These are phyloP conservation scores for Carnegiea gigantea DNA, from an alignment of 179 eudicot species.

Conservation along the genomic window DNA sequence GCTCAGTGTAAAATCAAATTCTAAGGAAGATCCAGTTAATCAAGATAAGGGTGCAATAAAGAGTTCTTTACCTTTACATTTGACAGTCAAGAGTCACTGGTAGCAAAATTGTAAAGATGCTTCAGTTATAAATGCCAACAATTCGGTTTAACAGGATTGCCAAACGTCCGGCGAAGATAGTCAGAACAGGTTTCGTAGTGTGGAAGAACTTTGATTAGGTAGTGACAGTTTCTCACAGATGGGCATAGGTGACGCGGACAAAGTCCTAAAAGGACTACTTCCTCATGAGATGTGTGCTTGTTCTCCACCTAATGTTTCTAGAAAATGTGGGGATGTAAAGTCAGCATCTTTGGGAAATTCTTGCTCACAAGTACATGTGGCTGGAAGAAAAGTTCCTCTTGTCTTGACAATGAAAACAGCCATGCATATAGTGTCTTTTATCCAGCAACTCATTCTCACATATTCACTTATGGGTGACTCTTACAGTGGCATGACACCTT, in stretches of 20 bases:
- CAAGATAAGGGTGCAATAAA: conserved; percentile 38
- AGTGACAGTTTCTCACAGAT: conserved; percentile 45
- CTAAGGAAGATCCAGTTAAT: conserved; percentile 39
- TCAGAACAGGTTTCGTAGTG: conserved; percentile 55
- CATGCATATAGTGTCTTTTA: conserved; percentile 69
- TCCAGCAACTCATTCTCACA: conserved; percentile 78
- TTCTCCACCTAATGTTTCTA: conserved; percentile 40
- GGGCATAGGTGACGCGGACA: conserved; percentile 70
- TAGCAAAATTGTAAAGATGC: conserved; percentile 30
- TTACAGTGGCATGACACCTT: conserved; percentile 39
- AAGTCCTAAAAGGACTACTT: conserved; percentile 72
- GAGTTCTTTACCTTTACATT: conserved; percentile 36
- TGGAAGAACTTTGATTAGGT: conserved; percentile 63
- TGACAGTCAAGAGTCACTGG: conserved; percentile 40
- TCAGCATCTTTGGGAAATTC: conserved; percentile 29
- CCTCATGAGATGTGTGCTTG: conserved; percentile 50
- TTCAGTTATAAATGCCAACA: conserved; percentile 34
- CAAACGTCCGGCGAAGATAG: conserved; percentile 37
- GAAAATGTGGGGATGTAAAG: conserved; percentile 35
- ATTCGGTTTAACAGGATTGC: conserved; percentile 28
- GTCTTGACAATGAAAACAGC: conserved; percentile 79
- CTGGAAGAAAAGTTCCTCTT: conserved; percentile 57
- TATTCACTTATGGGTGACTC: conserved; percentile 53
- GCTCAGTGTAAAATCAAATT: conserved; percentile 54
- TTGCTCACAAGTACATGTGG: conserved; percentile 52